A percentile compares a stretch with the other conserved stretches of the same genome.
Conservation (phyloP, 257 asterid species). For the Solanum virginianum region DNA sequence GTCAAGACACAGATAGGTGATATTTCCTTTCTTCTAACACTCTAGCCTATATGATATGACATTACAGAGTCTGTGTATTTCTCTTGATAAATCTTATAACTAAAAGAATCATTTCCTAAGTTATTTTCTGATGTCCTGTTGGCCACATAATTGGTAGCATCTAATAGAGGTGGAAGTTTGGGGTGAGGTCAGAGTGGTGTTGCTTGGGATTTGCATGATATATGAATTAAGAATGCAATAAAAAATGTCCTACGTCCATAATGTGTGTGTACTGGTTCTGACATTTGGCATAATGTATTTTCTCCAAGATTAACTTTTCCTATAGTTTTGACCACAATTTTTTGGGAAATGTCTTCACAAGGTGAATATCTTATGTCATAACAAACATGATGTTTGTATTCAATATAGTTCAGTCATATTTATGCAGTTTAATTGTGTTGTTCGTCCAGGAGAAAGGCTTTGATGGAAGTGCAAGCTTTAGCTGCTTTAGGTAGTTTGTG, state of each 20-base stretch:
- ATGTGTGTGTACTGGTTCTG: neutral
- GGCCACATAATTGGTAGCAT: neutral
- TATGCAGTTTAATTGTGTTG: neutral
- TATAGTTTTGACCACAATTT: neutral
- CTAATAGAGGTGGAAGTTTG: neutral
- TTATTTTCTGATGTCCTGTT: neutral
- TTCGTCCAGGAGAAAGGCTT: constrained; percentile 66
- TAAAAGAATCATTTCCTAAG: neutral
- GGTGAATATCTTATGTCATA: neutral
- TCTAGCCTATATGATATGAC: neutral
- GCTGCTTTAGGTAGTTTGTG: constrained; percentile 61
- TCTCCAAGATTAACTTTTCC: neutral
- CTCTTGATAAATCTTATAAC: neutral
- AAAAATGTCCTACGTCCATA: neutral
- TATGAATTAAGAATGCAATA: neutral
- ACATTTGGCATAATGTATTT: neutral
- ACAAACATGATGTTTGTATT: neutral
- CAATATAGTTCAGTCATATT: neutral
- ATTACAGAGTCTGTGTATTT: neutral
- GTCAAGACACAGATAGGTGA: constrained; percentile 76
- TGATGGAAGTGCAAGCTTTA: constrained; percentile 97
- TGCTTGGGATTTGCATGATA: neutral
- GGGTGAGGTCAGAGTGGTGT: neutral
- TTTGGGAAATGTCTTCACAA: neutral
- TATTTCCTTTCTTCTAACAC: neutral